These are phyloP conservation scores for Torulaspora maleeae DNA, from an alignment of 805 yeast genomes.

Conservation along the genomic window DNA sequence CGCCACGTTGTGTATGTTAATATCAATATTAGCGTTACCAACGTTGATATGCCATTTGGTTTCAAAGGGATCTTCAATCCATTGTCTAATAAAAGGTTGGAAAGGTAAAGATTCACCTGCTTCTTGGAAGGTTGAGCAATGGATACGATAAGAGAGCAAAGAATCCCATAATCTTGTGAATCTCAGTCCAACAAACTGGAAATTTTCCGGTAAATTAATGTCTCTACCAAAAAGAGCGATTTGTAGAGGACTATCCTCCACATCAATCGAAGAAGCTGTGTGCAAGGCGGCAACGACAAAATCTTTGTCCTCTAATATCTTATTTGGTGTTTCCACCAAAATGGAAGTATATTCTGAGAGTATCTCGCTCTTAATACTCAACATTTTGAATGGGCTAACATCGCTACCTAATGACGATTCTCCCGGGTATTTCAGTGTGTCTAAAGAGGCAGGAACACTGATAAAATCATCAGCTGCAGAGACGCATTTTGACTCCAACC, in stretches of 20 bases:
- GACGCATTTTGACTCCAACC: slow-evolving; percentile 38
- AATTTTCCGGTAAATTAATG: neutral
- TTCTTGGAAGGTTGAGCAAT: slow-evolving; percentile 8
- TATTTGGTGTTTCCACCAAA: slow-evolving; percentile 40
- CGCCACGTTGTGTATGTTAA: slow-evolving; percentile 57
- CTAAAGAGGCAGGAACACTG: slow-evolving; percentile 50
- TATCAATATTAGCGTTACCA: slow-evolving; percentile 37
- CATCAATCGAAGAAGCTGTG: neutral
- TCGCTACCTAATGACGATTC: slow-evolving; percentile 58
- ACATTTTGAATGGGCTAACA: slow-evolving; percentile 44
- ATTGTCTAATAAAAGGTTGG: slow-evolving; percentile 65
- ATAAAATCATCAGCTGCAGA: slow-evolving; percentile 40
- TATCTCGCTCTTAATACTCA: slow-evolving; percentile 40
- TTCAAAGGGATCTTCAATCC: slow-evolving; percentile 59
- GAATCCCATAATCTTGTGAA: slow-evolving; percentile 32
- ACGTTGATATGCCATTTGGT: slow-evolving; percentile 72
- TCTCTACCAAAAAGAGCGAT: slow-evolving; percentile 13
- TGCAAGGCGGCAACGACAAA: slow-evolving; percentile 25
- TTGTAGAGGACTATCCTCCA: slow-evolving; percentile 12
- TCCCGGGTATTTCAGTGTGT: slow-evolving; percentile 34
- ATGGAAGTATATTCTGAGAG: slow-evolving; percentile 47
- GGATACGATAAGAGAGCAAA: slow-evolving; percentile 23
- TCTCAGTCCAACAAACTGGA: slow-evolving; percentile 17
- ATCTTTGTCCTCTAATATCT: slow-evolving; percentile 14
- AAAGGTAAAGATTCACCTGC: slow-evolving; percentile 33